These are phyloP conservation scores for Pyrus betulifolia DNA, from an alignment of 306 rosid species.

Conservation along the genomic window DNA sequence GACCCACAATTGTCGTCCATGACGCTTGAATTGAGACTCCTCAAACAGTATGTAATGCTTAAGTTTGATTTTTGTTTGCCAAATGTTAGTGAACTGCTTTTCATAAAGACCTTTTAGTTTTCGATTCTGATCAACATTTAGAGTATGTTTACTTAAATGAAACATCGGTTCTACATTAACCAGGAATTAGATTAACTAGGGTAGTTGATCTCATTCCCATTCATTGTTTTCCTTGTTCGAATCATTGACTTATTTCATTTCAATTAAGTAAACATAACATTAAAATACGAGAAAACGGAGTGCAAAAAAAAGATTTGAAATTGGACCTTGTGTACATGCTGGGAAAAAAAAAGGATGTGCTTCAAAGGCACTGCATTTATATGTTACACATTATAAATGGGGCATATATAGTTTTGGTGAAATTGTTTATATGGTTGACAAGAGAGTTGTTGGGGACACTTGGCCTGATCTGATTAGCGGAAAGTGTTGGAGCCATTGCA, in stretches of 20 bases:
- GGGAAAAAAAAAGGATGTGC: neutral
- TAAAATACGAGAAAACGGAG: too few relatives aligned
- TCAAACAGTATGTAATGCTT: too few relatives aligned
- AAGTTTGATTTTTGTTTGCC: too few relatives aligned
- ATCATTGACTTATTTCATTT: too few relatives aligned
- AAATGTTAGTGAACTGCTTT: neutral
- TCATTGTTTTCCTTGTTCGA: too few relatives aligned
- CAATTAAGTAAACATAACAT: too few relatives aligned
- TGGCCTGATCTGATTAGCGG: slow-evolving; percentile 10
- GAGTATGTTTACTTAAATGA: too few relatives aligned
- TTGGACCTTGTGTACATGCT: neutral
- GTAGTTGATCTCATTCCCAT: too few relatives aligned
- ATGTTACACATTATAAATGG: neutral
- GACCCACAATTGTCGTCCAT: too few relatives aligned
- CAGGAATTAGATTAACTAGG: too few relatives aligned
- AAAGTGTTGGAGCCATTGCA: slow-evolving; percentile 53
- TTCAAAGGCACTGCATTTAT: neutral
- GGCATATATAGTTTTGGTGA: neutral
- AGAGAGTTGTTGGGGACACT: neutral
- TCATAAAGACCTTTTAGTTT: neutral
- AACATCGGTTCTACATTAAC: too few relatives aligned
- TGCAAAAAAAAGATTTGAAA: neutral
- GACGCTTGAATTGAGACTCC: too few relatives aligned
- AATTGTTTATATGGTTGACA: slow-evolving; percentile 12
- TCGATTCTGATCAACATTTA: neutral